phyloP scores from a whole-genome alignment of 192 early-diverging fungal species.

The Entomortierella chlamydospora region DNA sequence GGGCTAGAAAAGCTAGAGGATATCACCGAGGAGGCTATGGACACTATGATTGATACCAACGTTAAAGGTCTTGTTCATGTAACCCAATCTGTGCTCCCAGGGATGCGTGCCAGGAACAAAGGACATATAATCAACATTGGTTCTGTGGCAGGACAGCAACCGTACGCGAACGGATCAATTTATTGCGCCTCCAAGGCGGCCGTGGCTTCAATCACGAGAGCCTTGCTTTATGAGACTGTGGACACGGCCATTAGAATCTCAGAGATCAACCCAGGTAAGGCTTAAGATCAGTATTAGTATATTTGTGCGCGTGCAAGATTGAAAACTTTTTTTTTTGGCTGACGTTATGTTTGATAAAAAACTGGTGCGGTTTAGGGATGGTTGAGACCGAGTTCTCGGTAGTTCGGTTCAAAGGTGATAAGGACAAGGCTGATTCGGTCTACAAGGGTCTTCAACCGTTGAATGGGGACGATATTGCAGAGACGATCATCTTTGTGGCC shows the following conservation, averaged over 20 bases:
- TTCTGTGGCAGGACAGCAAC: slow-evolving; percentile 78
- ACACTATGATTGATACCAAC: slow-evolving; percentile 91
- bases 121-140: slow-evolving; percentile 92
- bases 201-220: slow-evolving; percentile 81
- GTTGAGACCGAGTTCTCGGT: slow-evolving; percentile 94
- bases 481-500: slow-evolving; percentile 85
- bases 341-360: too few relatives aligned
- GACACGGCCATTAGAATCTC: slow-evolving; percentile 79
- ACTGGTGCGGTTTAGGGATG: too few relatives aligned
- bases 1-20: slow-evolving; percentile 77
- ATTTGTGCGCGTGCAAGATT: background rate
- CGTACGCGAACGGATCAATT: slow-evolving; percentile 78
- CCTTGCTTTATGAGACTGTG: slow-evolving; percentile 81
- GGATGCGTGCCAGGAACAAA: slow-evolving; percentile 74
- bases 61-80: slow-evolving; percentile 89
- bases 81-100: slow-evolving; percentile 80
- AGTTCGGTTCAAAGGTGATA: slow-evolving; percentile 80
- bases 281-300: too few relatives aligned
- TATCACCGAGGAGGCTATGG: slow-evolving; percentile 69
- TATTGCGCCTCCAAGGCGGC: slow-evolving; percentile 90
- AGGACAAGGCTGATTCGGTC: slow-evolving; percentile 71
- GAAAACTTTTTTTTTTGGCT: too few relatives aligned
- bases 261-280: slow-evolving; percentile 76
- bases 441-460: slow-evolving; percentile 71
- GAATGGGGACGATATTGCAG: slow-evolving; percentile 57